Conservation (phyloP, 306 rosid genomes). For the Echinosophora koreensis region DNA sequence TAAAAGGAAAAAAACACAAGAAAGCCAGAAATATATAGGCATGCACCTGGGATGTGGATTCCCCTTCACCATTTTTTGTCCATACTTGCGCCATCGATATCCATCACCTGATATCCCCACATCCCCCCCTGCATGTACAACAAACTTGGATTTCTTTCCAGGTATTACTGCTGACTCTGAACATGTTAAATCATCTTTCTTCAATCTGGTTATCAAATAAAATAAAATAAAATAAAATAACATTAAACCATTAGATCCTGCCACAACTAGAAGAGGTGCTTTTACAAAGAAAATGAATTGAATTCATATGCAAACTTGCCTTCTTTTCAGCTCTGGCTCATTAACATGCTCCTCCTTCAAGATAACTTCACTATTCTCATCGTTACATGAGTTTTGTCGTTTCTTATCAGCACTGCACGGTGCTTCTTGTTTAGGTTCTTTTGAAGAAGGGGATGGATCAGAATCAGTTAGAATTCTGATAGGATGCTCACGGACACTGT, state of each 20-base stretch:
- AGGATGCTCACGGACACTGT: conserved; percentile 53
- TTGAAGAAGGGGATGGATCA: conserved; percentile 59
- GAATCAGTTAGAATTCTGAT: conserved; percentile 51
- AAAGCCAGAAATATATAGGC: conserved; percentile 28
- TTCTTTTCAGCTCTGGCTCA: conserved; percentile 68
- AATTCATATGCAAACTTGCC: conserved; percentile 59
- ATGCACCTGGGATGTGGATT: conserved; percentile 81
- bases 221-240: conserved; percentile 40
- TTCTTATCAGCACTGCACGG: conserved; percentile 56
- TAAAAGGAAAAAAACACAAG: neutral
- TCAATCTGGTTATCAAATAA: conserved; percentile 60
- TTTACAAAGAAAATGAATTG: conserved; percentile 34
- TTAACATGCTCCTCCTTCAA: conserved; percentile 62
- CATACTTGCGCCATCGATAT: conserved; percentile 91
- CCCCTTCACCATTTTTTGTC: conserved; percentile 95
- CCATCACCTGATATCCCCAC: conserved; percentile 90
- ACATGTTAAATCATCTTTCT: conserved; percentile 57
- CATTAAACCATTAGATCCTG: conserved; percentile 33
- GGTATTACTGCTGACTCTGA: conserved; percentile 61
- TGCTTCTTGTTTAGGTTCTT: conserved; percentile 57
- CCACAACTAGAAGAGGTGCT: conserved; percentile 18
- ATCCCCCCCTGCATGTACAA: conserved; percentile 84
- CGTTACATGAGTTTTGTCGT: conserved; percentile 47
- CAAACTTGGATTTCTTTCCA: conserved; percentile 80
- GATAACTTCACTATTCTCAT: conserved; percentile 53